Conservation (phyloP, 164 flowering plant genomes). For the grape (Vitis vinifera) region DNA sequence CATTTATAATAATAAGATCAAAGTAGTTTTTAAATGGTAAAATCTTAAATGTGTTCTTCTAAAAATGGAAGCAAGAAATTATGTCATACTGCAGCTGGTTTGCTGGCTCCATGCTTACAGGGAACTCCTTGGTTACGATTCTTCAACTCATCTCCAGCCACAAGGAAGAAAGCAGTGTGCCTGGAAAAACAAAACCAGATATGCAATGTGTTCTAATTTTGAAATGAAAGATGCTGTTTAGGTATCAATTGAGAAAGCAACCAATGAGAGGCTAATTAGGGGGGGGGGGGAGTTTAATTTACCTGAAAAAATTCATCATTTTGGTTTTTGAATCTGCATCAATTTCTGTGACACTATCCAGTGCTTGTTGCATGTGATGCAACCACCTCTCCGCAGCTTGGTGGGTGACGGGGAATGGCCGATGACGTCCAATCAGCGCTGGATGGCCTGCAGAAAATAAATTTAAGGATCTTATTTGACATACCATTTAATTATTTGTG, state of each 20-base stretch:
- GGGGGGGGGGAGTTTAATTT: not conserved
- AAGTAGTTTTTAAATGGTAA: too few relatives aligned
- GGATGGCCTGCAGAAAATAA: conserved; percentile 72
- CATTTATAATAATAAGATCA: too few relatives aligned
- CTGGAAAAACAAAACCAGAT: conserved; percentile 36
- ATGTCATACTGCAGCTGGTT: conserved; percentile 30
- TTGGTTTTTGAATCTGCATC: conserved; percentile 75
- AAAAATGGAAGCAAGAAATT: not conserved
- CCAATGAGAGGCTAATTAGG: not conserved
- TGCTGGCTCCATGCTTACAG: conserved; percentile 50
- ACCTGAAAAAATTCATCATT: conserved; percentile 93
- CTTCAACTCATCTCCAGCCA: conserved; percentile 93
- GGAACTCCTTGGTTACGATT: conserved; percentile 41
- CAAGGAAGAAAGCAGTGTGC: conserved; percentile 96
- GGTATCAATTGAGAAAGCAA: not conserved
- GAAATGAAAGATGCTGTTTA: too few relatives aligned
- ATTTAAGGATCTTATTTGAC: not conserved
- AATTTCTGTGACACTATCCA: conserved; percentile 57
- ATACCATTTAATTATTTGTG: too few relatives aligned
- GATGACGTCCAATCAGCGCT: conserved; percentile 87
- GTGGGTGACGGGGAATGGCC: conserved; percentile 89
- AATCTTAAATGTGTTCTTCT: not conserved
- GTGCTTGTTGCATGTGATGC: conserved; percentile 81
- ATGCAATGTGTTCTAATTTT: not conserved
- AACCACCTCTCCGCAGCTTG: conserved; percentile 94